These are phyloP conservation scores for Galeopsis tetrahit DNA, from an alignment of 257 asterid species.

Conservation along the genomic window DNA sequence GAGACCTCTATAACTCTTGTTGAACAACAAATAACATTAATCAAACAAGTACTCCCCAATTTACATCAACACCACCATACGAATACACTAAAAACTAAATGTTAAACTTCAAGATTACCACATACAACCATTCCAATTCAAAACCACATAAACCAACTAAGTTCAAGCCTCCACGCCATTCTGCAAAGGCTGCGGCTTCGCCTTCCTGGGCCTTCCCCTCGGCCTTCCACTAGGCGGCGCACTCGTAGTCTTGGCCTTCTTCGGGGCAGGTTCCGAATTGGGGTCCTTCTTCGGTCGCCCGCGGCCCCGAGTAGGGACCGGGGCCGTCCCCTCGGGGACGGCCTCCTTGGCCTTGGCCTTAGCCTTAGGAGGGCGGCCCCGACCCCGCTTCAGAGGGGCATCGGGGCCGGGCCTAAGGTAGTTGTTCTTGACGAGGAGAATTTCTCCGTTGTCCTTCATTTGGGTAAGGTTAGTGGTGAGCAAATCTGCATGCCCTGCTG, in stretches of 20 bases:
- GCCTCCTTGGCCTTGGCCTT: conserved; percentile 76
- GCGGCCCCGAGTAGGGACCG: conserved; percentile 53
- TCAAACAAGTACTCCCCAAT: conserved; percentile 33
- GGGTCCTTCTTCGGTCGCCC: conserved; percentile 88
- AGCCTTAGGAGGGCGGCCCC: conserved; percentile 85
- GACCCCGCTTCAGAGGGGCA: conserved; percentile 73
- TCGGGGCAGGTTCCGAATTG: conserved; percentile 63
- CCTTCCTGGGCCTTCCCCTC: conserved; percentile 88
- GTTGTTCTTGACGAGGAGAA: conserved; percentile 60
- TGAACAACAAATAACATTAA: conserved; percentile 10
- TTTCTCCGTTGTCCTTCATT: conserved; percentile 70
- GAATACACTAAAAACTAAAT: conserved; percentile 26
- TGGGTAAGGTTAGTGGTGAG: conserved; percentile 49
- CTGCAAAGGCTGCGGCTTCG: conserved; percentile 53
- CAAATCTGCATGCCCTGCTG: conserved; percentile 59
- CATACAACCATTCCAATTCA: conserved; percentile 24
- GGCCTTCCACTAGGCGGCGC: conserved; percentile 56
- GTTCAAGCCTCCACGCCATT: conserved; percentile 52
- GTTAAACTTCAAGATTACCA: conserved; percentile 25
- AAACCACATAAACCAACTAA: conserved; percentile 30
- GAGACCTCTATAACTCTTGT: not conserved
- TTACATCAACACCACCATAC: conserved; percentile 37
- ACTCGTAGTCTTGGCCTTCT: conserved; percentile 55
- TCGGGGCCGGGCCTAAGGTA: conserved; percentile 61
- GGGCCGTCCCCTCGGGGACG: conserved; percentile 31